These are phyloP conservation scores for Albugo laibachii DNA, from an alignment of 352 stramenopile species.

Conservation along the genomic window DNA sequence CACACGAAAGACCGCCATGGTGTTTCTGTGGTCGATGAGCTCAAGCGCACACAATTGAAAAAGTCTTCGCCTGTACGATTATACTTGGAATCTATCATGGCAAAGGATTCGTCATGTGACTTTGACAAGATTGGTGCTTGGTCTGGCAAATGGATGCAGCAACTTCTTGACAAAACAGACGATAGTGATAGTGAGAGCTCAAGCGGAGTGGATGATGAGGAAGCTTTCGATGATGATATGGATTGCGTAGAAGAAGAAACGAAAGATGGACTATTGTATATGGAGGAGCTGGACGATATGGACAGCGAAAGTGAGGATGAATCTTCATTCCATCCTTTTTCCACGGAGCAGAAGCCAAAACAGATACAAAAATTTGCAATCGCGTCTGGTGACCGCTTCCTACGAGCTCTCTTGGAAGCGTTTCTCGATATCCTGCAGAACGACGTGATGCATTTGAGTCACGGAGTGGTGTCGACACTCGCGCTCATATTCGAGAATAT, in stretches of 20 bases:
- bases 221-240: conserved; percentile 27
- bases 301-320: conserved; percentile 10
- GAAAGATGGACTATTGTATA: conserved; percentile 9
- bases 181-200: no score
- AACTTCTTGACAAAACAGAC: no score
- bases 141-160: no score
- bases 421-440: conserved; percentile 39
- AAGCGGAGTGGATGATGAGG: conserved; percentile 22
- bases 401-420: conserved; percentile 23
- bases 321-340: conserved; percentile 2
- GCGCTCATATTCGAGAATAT: conserved; percentile 57
- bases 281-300: conserved; percentile 2
- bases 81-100: no score
- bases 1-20: conserved; percentile 25
- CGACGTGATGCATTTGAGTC: conserved; percentile 21
- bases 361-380: conserved; percentile 17
- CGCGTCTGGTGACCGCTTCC: conserved; percentile 23
- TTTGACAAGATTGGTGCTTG: no score
- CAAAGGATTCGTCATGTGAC: no score
- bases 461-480: conserved; percentile 34
- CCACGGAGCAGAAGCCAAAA: neutral
- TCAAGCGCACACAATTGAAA: no score
- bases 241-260: conserved; percentile 8
- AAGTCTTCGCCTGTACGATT: no score
- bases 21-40: conserved; percentile 22